Base-by-base conservation (phyloP, 352 stramenopile species). In the Globisporangium solare region DNA sequence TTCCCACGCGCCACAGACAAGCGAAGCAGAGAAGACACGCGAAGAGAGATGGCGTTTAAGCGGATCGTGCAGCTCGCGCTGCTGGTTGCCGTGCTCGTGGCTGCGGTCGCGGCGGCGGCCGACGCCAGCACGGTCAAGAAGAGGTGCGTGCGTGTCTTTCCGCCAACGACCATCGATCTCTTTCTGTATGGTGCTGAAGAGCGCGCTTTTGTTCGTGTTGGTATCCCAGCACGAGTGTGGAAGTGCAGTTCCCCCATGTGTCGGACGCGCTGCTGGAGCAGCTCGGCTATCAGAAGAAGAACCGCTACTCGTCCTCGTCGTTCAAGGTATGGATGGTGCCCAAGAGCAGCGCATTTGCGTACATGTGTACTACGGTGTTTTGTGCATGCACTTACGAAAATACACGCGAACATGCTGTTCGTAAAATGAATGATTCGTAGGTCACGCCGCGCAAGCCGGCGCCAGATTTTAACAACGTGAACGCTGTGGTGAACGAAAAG, bases 261-360 rank as follows among this genome's bases (percentile, higher is more conserved):
- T 80, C 79, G n/a, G 81, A 91, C 13, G 76, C 76, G 45, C 63
- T 89, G 46, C 71, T 91, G 42, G 75, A 88, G 58, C 79, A 89
- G 51, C 68, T 91, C 27, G 81, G 81, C 27, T 91, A 89, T 58
- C 56, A 89, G 67, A 91, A 88, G 73, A 89, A 88, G 70, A 89
- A 88, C 61, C 71, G 75, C 45, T 87, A 87, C 68, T 91, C 81
- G 22, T 54, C 78, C 21, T 89, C 74, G 17, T 63, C 66, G 50
- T 88, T 89, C 65, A 87, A 89, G 66, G 72, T 77, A 18, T n/a
- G 40, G 10, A n/a, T 6, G 27, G n/a, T n/a, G n/a, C n/a, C n/a
- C 15, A 15, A 7, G 12, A 27, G 39, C 39, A 18, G 24, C 24
- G 5, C 24, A 27, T 27, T 27, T n/a, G n/a, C n/a, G n/a, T n/a